Evolutionary conservation across 2,329 filamentous ascomycete species (phyloP).

Genomic region (Capronia epimyces): DNA sequence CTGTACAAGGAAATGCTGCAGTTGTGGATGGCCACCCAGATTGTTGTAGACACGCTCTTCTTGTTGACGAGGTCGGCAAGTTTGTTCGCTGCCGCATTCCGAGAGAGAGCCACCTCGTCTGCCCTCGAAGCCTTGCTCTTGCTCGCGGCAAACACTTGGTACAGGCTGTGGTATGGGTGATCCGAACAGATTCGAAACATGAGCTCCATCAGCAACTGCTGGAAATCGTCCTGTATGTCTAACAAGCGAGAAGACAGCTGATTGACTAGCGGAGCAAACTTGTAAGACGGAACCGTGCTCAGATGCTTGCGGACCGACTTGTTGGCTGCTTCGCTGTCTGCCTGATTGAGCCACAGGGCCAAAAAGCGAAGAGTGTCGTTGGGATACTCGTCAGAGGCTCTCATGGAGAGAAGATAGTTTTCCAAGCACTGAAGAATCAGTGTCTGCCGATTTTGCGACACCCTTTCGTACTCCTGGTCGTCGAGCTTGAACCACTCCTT

Average conservation of each 20-base stretch:
- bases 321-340: conserved; percentile 70
- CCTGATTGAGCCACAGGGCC: conserved; percentile 86
- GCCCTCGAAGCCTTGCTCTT: conserved; percentile 58
- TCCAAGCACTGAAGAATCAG: conserved; percentile 86
- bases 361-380: conserved; percentile 88
- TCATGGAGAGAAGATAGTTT: conserved; percentile 82
- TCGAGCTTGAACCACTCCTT: conserved; percentile 87
- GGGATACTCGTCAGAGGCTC: conserved; percentile 80
- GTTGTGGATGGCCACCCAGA: conserved; percentile 68
- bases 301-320: conserved; percentile 67
- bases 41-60: conserved; percentile 48
- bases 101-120: conserved; percentile 68
- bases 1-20: conserved; percentile 62
- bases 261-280: conserved; percentile 90
- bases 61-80: conserved; percentile 58
- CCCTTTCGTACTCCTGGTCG: conserved; percentile 73
- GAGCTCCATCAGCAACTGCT: conserved; percentile 65
- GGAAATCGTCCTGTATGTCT: conserved; percentile 64
- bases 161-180: conserved; percentile 95
- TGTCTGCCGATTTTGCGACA: conserved; percentile 68
- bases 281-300: conserved; percentile 72
- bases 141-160: conserved; percentile 84
- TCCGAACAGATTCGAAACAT: conserved; percentile 81
- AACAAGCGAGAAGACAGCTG: conserved; percentile 91
- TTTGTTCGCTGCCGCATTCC: conserved; percentile 65